Percentiles rank a stretch among this genome's conserved stretches.
Evolutionary conservation across 2,329 filamentous ascomycete species (phyloP).

Genomic region (Fusarium euwallaceae): DNA sequence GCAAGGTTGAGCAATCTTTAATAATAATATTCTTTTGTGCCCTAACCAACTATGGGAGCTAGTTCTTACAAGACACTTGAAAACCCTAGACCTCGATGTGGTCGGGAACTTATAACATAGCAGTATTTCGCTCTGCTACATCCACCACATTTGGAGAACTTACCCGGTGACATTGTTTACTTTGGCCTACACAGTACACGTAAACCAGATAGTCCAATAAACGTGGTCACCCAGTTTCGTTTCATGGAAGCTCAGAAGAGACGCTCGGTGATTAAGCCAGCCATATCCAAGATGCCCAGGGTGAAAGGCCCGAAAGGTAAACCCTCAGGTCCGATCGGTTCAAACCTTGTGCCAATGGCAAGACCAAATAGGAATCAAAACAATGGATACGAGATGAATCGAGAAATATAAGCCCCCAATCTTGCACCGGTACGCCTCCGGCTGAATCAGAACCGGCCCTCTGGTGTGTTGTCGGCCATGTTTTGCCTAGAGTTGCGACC

Average conservation of each 20-base stretch:
- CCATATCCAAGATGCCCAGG: background rate
- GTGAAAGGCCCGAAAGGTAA: background rate
- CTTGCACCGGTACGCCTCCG: background rate
- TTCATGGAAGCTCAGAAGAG: background rate
- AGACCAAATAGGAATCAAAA: background rate
- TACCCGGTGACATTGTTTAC: background rate
- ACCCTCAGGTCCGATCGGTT: background rate
- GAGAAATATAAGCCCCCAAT: background rate
- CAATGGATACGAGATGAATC: background rate
- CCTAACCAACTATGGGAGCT: background rate
- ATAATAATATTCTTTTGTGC: slow-evolving; percentile 14
- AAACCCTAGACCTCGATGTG: background rate
- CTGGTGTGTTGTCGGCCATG: background rate
- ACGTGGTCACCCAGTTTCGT: background rate
- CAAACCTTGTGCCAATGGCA: background rate
- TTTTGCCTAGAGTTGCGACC: slow-evolving; percentile 3
- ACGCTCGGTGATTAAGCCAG: background rate
- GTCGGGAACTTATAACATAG: too few species aligned
- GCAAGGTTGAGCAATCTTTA: slow-evolving; percentile 5
- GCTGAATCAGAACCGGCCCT: background rate
- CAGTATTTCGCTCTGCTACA: background rate
- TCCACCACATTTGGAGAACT: background rate
- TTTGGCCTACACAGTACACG: background rate
- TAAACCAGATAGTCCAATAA: background rate
- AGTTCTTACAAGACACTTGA: background rate